These are phyloP conservation scores for Cystoderma amianthinum DNA, from an alignment of 768 basidiomycete genomes.

Conservation along the genomic window DNA sequence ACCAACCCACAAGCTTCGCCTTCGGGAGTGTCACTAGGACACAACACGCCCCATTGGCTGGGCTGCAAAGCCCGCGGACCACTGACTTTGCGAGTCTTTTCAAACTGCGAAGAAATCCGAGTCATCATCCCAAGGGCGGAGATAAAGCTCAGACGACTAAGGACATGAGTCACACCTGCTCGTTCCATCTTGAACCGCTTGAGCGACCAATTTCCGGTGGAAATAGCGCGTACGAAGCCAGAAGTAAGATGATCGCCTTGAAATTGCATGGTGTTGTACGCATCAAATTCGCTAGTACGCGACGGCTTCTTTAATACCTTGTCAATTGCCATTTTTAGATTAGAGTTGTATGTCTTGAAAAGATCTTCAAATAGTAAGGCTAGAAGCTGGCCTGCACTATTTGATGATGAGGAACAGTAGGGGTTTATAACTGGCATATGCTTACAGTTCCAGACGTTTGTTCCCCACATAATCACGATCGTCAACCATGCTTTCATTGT, in stretches of 20 bases:
- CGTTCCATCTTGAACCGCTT: constrained; percentile 99
- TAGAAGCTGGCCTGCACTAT: constrained; percentile 90
- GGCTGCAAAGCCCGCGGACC: constrained; percentile 96
- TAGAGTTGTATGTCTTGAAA: constrained; percentile 97
- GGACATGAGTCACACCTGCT: constrained; percentile 96
- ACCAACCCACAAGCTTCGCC: constrained; percentile 98
- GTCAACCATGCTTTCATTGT: constrained; percentile 95
- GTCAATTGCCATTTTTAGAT: constrained; percentile 92
- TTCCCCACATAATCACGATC: constrained; percentile 99
- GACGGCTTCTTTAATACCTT: constrained; percentile 96
- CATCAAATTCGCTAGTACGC: constrained; percentile 91
- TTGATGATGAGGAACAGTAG: constrained; percentile 6
- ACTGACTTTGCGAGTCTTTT: constrained; percentile 98
- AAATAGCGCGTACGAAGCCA: constrained; percentile 95
- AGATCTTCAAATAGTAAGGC: constrained; percentile 96
- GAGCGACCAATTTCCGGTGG: constrained; percentile 97
- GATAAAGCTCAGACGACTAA: constrained; percentile 93
- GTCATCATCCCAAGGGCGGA: constrained; percentile 99
- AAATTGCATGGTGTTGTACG: constrained; percentile 90
- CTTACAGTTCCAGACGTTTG: constrained; percentile 94
- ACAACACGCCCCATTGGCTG: constrained; percentile 98
- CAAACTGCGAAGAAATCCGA: constrained; percentile 96
- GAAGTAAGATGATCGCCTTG: constrained; percentile 95
- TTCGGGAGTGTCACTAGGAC: constrained; percentile 98
- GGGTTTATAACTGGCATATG: constrained; percentile 10